phyloP scores from a whole-genome alignment of 306 rosid genomes.

The Prunus salicina region DNA sequence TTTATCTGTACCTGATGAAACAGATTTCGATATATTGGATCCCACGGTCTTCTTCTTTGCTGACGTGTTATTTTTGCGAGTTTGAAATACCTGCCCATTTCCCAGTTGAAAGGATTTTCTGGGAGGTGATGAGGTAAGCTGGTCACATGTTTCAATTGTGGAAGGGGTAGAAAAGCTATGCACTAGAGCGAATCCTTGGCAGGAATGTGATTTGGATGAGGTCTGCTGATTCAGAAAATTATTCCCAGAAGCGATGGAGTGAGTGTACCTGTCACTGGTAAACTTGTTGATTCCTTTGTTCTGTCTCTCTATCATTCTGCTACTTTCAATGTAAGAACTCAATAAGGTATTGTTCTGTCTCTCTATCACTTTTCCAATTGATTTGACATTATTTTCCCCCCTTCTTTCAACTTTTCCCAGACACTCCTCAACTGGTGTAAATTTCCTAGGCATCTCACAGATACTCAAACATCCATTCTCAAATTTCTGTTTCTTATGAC shows the following conservation, averaged over 20 bases:
- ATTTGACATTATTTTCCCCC: constrained; percentile 13
- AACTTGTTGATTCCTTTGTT: constrained; percentile 16
- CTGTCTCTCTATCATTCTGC: constrained; percentile 23
- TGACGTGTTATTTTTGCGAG: constrained; percentile 1
- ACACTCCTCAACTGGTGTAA: constrained; percentile 25
- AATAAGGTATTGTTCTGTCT: constrained; percentile 15
- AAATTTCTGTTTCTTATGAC: constrained; percentile 45
- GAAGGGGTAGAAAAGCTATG: constrained; percentile 13
- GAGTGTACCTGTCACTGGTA: constrained; percentile 27
- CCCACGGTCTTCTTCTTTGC: constrained; percentile 14
- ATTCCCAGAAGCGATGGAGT: constrained; percentile 31
- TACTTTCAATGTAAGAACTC: constrained; percentile 33
- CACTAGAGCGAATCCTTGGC: constrained; percentile 14
- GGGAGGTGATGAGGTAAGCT: constrained; percentile 17
- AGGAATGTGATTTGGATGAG: constrained; percentile 24
- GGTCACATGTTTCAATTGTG: constrained; percentile 13
- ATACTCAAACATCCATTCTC: constrained; percentile 34
- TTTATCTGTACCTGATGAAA: constrained; percentile 16
- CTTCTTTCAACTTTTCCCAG: constrained; percentile 24
- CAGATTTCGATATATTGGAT: neutral
- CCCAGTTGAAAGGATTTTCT: constrained; percentile 17
- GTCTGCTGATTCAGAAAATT: constrained; percentile 26
- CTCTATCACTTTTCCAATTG: constrained; percentile 7
- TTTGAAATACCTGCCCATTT: constrained; percentile 22
- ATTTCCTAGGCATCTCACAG: constrained; percentile 23